phyloP scores from a whole-genome alignment of 768 basidiomycete genomes.

The Dioszegia hungarica region DNA sequence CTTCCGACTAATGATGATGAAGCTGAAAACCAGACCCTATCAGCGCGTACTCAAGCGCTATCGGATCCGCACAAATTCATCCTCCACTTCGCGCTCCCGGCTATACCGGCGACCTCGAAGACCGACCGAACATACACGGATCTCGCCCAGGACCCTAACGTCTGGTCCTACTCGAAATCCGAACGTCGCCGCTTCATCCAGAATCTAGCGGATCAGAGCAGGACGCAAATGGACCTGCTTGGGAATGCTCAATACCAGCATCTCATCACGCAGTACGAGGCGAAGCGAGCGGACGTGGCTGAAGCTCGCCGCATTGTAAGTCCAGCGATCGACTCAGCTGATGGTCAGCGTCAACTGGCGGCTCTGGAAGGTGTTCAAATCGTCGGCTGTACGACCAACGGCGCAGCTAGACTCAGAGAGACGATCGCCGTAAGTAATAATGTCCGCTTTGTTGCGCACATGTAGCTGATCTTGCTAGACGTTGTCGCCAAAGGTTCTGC shows the following conservation, averaged over 20 bases:
- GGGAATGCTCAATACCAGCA: too few species aligned
- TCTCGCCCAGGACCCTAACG: too few species aligned
- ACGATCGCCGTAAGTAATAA: not conserved
- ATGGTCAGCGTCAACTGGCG: conserved; percentile 55
- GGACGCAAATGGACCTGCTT: not conserved
- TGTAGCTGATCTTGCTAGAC: not conserved
- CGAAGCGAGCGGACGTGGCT: not conserved
- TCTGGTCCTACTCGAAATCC: too few species aligned
- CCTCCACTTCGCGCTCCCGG: too few species aligned
- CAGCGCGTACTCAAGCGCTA: not conserved
- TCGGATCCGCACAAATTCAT: not conserved
- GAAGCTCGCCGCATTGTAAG: not conserved
- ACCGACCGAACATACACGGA: too few species aligned
- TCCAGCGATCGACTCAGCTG: not conserved
- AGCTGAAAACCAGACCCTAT: not conserved
- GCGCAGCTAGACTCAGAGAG: not conserved
- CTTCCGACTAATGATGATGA: not conserved
- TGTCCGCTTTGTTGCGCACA: not conserved
- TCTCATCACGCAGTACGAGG: not conserved
- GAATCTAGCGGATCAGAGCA: too few species aligned
- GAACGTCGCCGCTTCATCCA: too few species aligned
- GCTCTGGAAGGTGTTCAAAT: conserved; percentile 59
- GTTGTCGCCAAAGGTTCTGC: conserved; percentile 7
- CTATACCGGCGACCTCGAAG: too few species aligned
- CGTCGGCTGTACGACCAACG: conserved; percentile 65